Evolutionary conservation across 2,329 filamentous ascomycete genomes (phyloP), one percentile per base, ranked within the genome.

Genomic region (Grosmannia penicillata): DNA sequence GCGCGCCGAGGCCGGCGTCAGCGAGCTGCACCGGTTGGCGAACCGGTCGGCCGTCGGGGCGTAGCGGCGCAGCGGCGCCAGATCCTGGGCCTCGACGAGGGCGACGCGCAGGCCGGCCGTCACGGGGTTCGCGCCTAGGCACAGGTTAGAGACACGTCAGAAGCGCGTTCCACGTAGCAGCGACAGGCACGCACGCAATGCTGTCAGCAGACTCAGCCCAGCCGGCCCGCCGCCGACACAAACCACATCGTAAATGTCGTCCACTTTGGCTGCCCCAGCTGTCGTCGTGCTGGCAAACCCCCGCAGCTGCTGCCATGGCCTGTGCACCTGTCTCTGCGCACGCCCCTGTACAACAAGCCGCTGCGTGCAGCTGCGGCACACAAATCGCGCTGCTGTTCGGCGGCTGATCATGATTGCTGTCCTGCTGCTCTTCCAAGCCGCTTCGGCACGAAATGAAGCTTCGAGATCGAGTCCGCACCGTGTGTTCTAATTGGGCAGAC

Each of bases 11-110:
- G 81, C 72, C 0, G 89, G 89, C 1, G 91, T 98, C 40, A 98
- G 69, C 36, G 89, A 96, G 63, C 84, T 94, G 62, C 89, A 94
- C 53, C 91, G 78, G 62, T 98, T 96, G 43, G 89, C 94, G 63
- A 79, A 98, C 49, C 74, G 67, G 37, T 73, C 71, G 7, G 71
- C 57, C 3, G 76, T 73, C 8, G 82, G 73, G 38, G 72, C 72
- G 66, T 79, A 85, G 19, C 70, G 60, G 36, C 71, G 71, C 37
- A 72, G 68, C 51, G 79, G 82, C 48, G 69, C 63, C 25, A 98
- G 72, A 53, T 93, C 79, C 60, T 95, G 87, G 26, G 79, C 79
- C 65, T 98, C 91, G 51, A 98, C 72, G 43, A 98, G 75, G 43
- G 89, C 91, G 31, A 95, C 72, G 50, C 80, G 82, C 21, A 98